A percentile compares a stretch with the other conserved stretches of the same genome.
Conservation (phyloP, 1,284 basidiomycete species). For the Pascua guehoae region DNA sequence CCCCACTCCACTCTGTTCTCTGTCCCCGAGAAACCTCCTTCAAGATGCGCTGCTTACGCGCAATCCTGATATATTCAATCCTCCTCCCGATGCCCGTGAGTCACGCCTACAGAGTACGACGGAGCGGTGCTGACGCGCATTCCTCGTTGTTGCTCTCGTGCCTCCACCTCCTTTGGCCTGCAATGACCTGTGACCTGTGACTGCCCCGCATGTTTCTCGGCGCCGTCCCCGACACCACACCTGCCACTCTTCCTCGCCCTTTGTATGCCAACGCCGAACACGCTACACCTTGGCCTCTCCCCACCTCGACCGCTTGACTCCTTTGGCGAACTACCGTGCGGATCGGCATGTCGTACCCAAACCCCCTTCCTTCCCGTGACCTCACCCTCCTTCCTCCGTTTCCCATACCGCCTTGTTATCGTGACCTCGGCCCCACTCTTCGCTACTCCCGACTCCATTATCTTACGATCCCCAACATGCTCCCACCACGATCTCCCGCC, state of each 20-base stretch:
- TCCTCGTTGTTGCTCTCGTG: neutral
- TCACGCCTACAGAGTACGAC: neutral
- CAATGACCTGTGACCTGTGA: too few relatives aligned
- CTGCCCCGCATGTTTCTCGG: neutral
- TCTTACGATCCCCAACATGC: too few relatives aligned
- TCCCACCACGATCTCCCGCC: too few relatives aligned
- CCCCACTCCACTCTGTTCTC: too few relatives aligned
- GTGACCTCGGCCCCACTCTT: too few relatives aligned
- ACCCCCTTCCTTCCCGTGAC: too few relatives aligned
- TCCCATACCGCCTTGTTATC: too few relatives aligned
- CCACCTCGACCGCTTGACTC: neutral
- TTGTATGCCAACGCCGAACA: neutral
- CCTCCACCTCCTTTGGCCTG: neutral
- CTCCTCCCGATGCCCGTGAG: constrained; percentile 32
- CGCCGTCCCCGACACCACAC: neutral
- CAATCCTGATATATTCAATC: constrained; percentile 72
- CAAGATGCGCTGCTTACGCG: constrained; percentile 52
- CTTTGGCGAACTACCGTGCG: neutral
- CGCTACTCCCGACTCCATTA: too few relatives aligned
- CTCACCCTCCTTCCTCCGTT: too few relatives aligned
- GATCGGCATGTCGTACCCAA: too few relatives aligned
- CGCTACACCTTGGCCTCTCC: neutral
- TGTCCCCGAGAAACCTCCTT: neutral
- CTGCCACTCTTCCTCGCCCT: neutral
- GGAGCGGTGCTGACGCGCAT: neutral